Percentiles rank a stretch among this genome's conserved stretches.
These are phyloP conservation scores for Luvunga scandens DNA, from an alignment of 345 rosid species.

Conservation along the genomic window DNA sequence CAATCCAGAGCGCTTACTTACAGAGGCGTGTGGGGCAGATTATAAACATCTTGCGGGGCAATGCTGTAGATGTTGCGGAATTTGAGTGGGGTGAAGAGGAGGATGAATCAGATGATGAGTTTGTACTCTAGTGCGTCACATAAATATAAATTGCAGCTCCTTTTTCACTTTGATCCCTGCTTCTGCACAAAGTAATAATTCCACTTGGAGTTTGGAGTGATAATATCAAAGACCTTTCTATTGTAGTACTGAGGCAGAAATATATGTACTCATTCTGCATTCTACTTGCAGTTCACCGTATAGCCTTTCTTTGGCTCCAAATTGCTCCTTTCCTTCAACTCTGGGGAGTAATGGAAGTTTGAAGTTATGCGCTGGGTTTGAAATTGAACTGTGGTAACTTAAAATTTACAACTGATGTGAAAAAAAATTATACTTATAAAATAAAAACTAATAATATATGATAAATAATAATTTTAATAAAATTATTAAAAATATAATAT, in stretches of 20 bases:
- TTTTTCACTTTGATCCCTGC: neutral
- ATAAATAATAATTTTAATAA: too few relatives aligned
- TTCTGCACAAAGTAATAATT: neutral
- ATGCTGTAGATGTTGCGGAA: conserved; percentile 35
- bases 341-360: neutral
- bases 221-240: too few relatives aligned
- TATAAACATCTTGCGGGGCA: conserved; percentile 42
- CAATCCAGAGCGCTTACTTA: conserved; percentile 1
- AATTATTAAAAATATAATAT: too few relatives aligned
- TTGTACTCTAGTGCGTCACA: neutral
- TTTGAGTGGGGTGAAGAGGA: conserved; percentile 44
- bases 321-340: neutral
- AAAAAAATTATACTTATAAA: too few relatives aligned
- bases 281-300: neutral
- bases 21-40: conserved; percentile 40
- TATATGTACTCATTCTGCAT: neutral
- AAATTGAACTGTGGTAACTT: too few relatives aligned
- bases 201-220: neutral
- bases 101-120: conserved; percentile 44
- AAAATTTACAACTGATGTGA: too few relatives aligned
- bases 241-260: neutral
- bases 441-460: too few relatives aligned
- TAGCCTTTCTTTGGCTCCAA: too few relatives aligned
- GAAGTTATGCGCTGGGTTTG: too few relatives aligned
- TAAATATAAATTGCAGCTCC: neutral